Evolutionary conservation across 2,329 filamentous ascomycete genomes (phyloP), one percentile per base, ranked within the genome.

Genomic region (Amphichorda felina): DNA sequence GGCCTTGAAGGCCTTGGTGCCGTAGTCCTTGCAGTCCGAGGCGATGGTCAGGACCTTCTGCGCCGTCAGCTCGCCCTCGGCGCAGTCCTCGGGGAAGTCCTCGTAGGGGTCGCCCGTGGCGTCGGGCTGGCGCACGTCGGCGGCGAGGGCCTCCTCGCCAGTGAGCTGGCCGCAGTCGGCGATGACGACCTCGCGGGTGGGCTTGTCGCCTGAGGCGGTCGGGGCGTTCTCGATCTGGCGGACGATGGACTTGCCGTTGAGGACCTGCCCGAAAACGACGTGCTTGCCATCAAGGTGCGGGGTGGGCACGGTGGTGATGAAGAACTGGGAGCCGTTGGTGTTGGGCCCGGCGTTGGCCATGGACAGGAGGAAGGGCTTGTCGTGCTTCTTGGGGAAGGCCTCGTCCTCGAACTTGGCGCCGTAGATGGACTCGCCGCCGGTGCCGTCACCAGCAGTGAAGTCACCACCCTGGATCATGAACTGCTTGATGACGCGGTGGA

Each of bases 321-420:
- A 98, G 74, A 98, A 98, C 54, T 98, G 91, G 34, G 84, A 93
- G 52, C 91, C 91, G 57, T 98, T 98, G 57, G 91, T 94, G 49
- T 81, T 85, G 31, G 87, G 85, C 32, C 91, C 91, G 44, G 91
- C 89, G 56, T 98, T 98, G 51, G 91, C 91, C 91, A 98, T 98
- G 55, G 84, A 93, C 42, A 98, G 70, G 45, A 96, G 67, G 67
- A 95, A 95, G 2, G 91, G 88, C 50, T 80, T 82, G 50, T 93
- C 84, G 56, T 98, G 91, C 70, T 93, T 88, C 54, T 81, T 65
- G 36, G 84, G 73, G 54, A 98, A 96, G 59, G 93, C 94, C 72
- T 98, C 89, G 50, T 98, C 89, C 50, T 85, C 83, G 50, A 98
- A 98, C 66, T 95, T 96, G 57, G 82, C 82, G 53, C 89, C 89